Evolutionary conservation across 176 grass and related monocot species (phyloP), one percentile per base, ranked within the genome.

Genomic region (Puccinellia tenuiflora): DNA sequence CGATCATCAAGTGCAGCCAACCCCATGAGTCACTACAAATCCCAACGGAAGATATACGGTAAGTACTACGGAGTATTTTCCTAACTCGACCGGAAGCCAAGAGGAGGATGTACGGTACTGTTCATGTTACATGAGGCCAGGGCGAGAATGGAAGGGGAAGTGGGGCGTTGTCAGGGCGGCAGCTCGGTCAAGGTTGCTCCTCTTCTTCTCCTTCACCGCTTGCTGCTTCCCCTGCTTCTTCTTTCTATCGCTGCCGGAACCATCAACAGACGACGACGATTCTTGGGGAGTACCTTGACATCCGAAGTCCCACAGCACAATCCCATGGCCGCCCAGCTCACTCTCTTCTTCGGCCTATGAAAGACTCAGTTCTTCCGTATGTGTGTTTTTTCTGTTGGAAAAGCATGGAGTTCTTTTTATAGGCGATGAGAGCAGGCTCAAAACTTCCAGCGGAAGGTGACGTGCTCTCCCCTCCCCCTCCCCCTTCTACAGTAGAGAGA

Each of bases 141-240:
- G 37, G 1, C 79, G 81, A 22, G 86, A 83, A 24, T 87, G 86
- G 63, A 83, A 87, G 28, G 86, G 73, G 73, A 83, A 77, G 62
- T 68, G 76, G 2, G 85, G 85, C 2, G 37, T 69, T 1, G 38
- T 42, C 29, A n/a, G 16, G 18, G 85, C 72, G 0, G 62, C 51
- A 1, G n/a, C n/a, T n/a, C 11, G 9, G 16, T 82, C 72, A 61
- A 83, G 72, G 31, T 77, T 83, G 73, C 86, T 82, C 15, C 3
- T 79, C 30, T 75, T 60, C 65, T 63, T 79, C 28, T 25, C 18
- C 47, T 14, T 29, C 1, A 1, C 17, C 28, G 3, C 20, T 28
- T 63, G 65, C 40, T 53, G 9, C 42, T 61, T 9, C 29, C 42
- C 18, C 35, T 62, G 3, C n/a, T 80, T 42, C 67, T 64, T 55